Base-by-base conservation (phyloP, 768 basidiomycete species). In the Pholiota conissans region DNA sequence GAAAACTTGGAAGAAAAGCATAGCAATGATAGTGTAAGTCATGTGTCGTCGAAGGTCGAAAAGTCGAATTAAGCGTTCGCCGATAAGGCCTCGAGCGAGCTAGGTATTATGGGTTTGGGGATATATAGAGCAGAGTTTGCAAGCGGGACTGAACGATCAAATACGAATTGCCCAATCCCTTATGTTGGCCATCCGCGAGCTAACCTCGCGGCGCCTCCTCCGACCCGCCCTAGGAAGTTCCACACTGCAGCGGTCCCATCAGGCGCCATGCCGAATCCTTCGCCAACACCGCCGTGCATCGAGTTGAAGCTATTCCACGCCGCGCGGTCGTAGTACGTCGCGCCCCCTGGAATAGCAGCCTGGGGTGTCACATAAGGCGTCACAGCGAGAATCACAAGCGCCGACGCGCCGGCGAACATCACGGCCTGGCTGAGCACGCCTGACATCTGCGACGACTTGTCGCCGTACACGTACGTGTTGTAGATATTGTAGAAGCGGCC, bases 401-500 rank as follows among this genome's bases (percentile, higher is more conserved):
- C 83, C 3, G 84, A 84, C 1, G 83, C 85, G 18, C 86, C 85
- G 61, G 85, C 76, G 69, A 84, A 84, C 65, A 89, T 73, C 37
- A 83, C 66, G 2, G 82, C 70, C 57, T 87, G 85, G 5, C 75
- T 74, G 9, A 73, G 77, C 22, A 76, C 56, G 3, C 73, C 65
- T 39, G 63, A 70, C 1, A 60, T 28, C 47, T 32, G 47, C 45
- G 64, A 74, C 16, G 68, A 66, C 18, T 71, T 76, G 52, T 78
- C 75, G 61, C 80, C 77, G 61, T 80, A 83, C 30, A 83, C 75
- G 53, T 83, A 83, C 7, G 90, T 92, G 71, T 93, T 93, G 71
- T 93, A 91, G 67, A 93, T 90, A 71, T 91, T 93, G 75, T 90
- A 93, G 69, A 93, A 91, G 49, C 85, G 79, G 49, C 77, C 79